Evolutionary conservation across 1,284 basidiomycete genomes (phyloP), one percentile per base, ranked within the genome.

Genomic region (Trichosporon faecale): DNA sequence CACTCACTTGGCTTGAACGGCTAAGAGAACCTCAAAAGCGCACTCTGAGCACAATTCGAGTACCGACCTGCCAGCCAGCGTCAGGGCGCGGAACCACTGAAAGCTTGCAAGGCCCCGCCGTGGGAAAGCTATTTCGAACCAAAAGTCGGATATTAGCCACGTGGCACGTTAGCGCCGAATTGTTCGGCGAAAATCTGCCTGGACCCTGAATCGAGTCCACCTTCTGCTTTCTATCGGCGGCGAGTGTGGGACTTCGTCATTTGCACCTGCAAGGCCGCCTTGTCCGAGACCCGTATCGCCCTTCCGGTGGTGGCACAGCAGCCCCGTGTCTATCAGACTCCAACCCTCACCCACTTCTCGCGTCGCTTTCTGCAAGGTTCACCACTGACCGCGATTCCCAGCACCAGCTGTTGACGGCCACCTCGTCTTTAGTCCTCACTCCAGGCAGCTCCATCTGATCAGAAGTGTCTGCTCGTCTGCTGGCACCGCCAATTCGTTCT

Each of bases 1-100:
- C 9, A 65, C 64, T 65, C 44, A 65, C 64, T 37, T 65, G 57
- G 57, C 57, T 61, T 61, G 57, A 61, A 61, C 57, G 57, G 57
- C 57, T 61, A 61, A 61, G 57, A 61, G 57, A 61, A 31, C 11
- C 57, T 18, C 27, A 61, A 29, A 61, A 61, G 27, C 27, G 27
- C 57, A 31, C 57, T 29, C 27, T 37, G 29, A 61, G 57, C 27
- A 31, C 27, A 29, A 61, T 18, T 31, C 29, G 57, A 61, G 29
- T 9, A 14, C 57, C 29, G 23, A 23, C n/a, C 49, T 18, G 18
- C 16, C 49, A 12, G 21, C n/a, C 49, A 52, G 21, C 49, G 23
- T 9, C 21, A 18, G 23, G 21, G 16, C 49, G 44, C 44, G 16
- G 49, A 8, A 25, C 49, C 6, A 18, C 49, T 52, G 49, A 12